These are phyloP conservation scores for Hortiboletus campestris DNA, from an alignment of 768 basidiomycete genomes.

Conservation along the genomic window DNA sequence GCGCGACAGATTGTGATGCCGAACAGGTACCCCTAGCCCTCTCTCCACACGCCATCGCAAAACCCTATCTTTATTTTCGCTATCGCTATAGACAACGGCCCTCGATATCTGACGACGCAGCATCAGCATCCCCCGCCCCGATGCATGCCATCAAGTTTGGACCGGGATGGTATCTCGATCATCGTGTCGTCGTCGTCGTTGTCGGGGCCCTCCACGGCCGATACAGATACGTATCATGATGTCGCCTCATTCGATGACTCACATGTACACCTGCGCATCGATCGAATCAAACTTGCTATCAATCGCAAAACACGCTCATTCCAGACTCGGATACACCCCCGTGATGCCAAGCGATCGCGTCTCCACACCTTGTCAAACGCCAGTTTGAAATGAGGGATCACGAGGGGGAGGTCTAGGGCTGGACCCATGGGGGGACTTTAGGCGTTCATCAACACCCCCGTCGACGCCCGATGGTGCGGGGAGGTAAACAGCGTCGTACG, in stretches of 20 bases:
- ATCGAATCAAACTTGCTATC: not conserved
- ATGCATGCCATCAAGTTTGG: not conserved
- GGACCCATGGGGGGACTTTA: too few relatives aligned
- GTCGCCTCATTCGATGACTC: not conserved
- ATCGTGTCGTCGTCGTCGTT: not conserved
- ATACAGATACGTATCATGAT: not conserved
- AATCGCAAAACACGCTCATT: constrained; percentile 10
- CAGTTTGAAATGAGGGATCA: too few relatives aligned
- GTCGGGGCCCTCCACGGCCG: not conserved
- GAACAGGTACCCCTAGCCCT: not conserved
- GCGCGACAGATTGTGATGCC: not conserved
- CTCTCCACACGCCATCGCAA: not conserved
- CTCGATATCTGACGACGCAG: not conserved
- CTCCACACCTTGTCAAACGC: not conserved
- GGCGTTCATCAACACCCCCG: too few relatives aligned
- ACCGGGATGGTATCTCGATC: not conserved
- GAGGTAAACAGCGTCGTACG: too few relatives aligned
- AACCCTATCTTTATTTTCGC: constrained; percentile 3
- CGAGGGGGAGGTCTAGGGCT: too few relatives aligned
- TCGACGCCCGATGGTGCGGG: too few relatives aligned
- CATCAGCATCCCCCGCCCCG: not conserved
- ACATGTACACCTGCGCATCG: not conserved
- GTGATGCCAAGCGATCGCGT: not conserved
- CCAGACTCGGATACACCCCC: not conserved
- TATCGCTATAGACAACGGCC: not conserved